These are phyloP conservation scores for Chenopodium suecicum DNA, from an alignment of 148 eudicot genomes.

Conservation along the genomic window DNA sequence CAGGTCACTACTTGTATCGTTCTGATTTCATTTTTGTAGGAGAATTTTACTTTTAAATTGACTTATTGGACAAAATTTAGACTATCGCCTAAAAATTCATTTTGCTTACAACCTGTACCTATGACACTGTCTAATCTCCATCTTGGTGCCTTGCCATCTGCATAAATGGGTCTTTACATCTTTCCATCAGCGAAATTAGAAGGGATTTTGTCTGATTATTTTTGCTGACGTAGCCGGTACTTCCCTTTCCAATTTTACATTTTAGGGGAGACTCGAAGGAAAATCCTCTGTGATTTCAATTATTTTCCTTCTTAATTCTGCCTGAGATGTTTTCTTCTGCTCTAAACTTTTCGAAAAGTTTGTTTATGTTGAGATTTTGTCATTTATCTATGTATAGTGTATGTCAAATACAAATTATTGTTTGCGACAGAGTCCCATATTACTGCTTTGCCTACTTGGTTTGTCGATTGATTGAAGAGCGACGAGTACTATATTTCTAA, in stretches of 20 bases:
- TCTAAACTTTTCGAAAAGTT: neutral
- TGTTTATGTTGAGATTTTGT: neutral
- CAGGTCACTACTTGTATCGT: no score
- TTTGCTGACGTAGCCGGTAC: no score
- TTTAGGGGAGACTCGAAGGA: neutral
- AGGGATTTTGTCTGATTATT: no score
- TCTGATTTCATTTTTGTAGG: neutral
- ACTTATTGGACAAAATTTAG: no score
- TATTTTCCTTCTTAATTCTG: neutral
- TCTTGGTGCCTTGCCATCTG: no score
- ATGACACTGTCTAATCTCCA: no score
- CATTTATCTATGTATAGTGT: neutral
- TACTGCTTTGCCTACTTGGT: neutral
- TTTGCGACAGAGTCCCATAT: neutral
- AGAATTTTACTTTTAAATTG: neutral
- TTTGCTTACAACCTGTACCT: neutral
- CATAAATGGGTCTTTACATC: no score
- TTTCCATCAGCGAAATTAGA: no score
- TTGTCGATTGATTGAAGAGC: neutral
- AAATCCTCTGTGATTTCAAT: neutral
- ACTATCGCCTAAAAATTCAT: neutral
- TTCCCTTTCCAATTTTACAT: neutral
- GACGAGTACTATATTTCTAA: no score
- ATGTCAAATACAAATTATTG: no score
- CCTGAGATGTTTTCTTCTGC: neutral